Base-by-base conservation (phyloP, 2,329 filamentous ascomycete species). In the Trichoderma sp. region DNA sequence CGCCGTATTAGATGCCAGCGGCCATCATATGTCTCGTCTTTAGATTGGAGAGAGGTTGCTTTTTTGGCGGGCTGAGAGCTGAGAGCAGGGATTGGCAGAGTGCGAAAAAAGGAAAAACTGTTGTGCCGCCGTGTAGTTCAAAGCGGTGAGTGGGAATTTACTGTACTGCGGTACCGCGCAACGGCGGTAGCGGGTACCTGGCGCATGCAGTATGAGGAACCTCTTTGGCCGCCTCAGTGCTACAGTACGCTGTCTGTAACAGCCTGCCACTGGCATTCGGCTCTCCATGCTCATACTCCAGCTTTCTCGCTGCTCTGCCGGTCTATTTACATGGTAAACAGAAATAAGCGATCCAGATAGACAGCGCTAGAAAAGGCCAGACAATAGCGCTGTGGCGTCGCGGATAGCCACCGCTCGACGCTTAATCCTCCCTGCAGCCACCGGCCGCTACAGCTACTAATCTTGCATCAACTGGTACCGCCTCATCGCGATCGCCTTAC, bases 81-180 rank as follows among this genome's bases (percentile, higher is more conserved):
- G 60, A 32, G 61, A 55, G 51, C 61, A 65, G 61, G 61, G 61
- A 43, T 66, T 21, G 63, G 61, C 61, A 32, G 8, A 30, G n/a
- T 10, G 18, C 6, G 30, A 39, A 64, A 64, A 69, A 69, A 67
- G 68, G 68, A 69, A 69, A 69, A 69, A 69, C 61, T 24, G 58
- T 69, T 67, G 52, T 61, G 64, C 68, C 68, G 68, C 34, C 49
- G 49, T 51, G 51, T 14, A 37, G 60, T 56, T 21, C 24, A 68
- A 61, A 49, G 68, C 68, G 68, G 68, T 69, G 68, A 68, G 21
- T 13, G 11, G 37, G 34, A 49, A n/a, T 18, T 18, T 11, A 13
- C 8, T 4, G 46, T 46, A 56, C 5, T 18, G 4, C 5, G 4
- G 46, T 49, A 49, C 46, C 46, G 8, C 46, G 46, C 46, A 49